Percentiles rank a stretch among this genome's conserved stretches.
phyloP scores from a whole-genome alignment of 1,139 yeast genomes.

The Eremothecium cymbalariae region DNA sequence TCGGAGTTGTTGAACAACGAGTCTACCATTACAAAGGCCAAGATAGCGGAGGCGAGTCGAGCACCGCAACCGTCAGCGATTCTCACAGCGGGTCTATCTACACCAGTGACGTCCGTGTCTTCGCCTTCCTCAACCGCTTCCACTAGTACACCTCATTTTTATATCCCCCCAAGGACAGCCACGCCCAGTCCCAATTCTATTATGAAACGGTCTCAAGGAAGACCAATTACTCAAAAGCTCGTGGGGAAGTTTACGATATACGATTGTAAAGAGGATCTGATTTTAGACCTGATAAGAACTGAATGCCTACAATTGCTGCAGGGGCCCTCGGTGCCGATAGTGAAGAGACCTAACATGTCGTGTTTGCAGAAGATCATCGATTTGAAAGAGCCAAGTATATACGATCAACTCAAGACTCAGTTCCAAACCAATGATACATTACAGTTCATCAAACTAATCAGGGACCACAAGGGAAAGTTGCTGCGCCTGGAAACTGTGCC shows the following conservation, averaged over 20 bases:
- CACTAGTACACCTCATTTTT: not conserved
- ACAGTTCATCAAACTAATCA: conserved; percentile 35
- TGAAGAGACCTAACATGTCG: conserved; percentile 5
- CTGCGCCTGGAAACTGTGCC: conserved; percentile 35
- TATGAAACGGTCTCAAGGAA: conserved; percentile 7
- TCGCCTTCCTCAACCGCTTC: conserved; percentile 1
- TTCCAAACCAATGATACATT: conserved; percentile 20
- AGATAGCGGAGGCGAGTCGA: not conserved
- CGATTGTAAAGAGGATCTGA: conserved; percentile 9
- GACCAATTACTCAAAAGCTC: conserved; percentile 9
- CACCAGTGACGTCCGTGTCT: conserved; percentile 3
- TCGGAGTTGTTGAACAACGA: conserved; percentile 4
- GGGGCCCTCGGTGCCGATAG: conserved; percentile 4
- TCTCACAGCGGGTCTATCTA: not conserved
- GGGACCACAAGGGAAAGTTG: conserved; percentile 35
- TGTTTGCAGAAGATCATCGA: conserved; percentile 8
- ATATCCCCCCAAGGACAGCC: conserved; percentile 1
- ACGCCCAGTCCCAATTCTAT: conserved; percentile 5
- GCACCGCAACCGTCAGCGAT: conserved; percentile 1
- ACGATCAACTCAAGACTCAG: conserved; percentile 20
- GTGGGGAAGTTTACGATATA: conserved; percentile 9
- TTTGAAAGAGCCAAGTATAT: conserved; percentile 12
- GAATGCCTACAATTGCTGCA: conserved; percentile 8
- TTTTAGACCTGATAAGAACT: conserved; percentile 8
- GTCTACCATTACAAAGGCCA: not conserved